These are phyloP conservation scores for Ogataea corticis DNA, from an alignment of 805 yeast species.

Conservation along the genomic window DNA sequence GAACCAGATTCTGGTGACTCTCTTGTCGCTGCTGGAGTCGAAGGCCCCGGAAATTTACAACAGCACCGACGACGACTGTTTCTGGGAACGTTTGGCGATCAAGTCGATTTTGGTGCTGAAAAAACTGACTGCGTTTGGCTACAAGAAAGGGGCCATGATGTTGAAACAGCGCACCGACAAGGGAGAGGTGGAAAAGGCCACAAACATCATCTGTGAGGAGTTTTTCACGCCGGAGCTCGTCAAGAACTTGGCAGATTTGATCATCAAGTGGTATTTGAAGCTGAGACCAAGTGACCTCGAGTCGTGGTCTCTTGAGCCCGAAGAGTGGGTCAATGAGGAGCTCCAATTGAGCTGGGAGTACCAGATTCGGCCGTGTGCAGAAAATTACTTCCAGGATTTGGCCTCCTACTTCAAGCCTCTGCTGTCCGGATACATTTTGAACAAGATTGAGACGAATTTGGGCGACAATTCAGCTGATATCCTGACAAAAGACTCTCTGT, in stretches of 20 bases:
- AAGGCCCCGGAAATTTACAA: slow-evolving; percentile 68
- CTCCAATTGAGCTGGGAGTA: slow-evolving; percentile 75
- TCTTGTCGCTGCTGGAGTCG: slow-evolving; percentile 58
- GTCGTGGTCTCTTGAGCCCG: slow-evolving; percentile 84
- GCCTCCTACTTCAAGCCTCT: slow-evolving; percentile 60
- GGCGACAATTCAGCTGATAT: slow-evolving; percentile 40
- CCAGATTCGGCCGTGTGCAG: slow-evolving; percentile 85
- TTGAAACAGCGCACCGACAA: slow-evolving; percentile 66
- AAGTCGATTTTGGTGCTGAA: slow-evolving; percentile 66
- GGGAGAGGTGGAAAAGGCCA: slow-evolving; percentile 59
- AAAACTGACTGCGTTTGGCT: slow-evolving; percentile 58
- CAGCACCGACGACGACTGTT: slow-evolving; percentile 54
- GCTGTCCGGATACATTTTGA: slow-evolving; percentile 54
- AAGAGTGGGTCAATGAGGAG: slow-evolving; percentile 89
- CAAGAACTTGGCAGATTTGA: slow-evolving; percentile 58
- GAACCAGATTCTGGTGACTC: slow-evolving; percentile 57
- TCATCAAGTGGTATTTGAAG: slow-evolving; percentile 73
- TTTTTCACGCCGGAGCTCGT: slow-evolving; percentile 61
- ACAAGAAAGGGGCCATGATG: slow-evolving; percentile 64
- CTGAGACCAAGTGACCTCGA: slow-evolving; percentile 76
- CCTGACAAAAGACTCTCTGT: slow-evolving; percentile 72
- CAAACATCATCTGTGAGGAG: slow-evolving; percentile 48
- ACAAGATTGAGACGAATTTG: slow-evolving; percentile 52
- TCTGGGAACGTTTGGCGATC: slow-evolving; percentile 77
- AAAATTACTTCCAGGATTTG: slow-evolving; percentile 76